phyloP scores from a whole-genome alignment of 345 rosid genomes.

The Trapa incisa region DNA sequence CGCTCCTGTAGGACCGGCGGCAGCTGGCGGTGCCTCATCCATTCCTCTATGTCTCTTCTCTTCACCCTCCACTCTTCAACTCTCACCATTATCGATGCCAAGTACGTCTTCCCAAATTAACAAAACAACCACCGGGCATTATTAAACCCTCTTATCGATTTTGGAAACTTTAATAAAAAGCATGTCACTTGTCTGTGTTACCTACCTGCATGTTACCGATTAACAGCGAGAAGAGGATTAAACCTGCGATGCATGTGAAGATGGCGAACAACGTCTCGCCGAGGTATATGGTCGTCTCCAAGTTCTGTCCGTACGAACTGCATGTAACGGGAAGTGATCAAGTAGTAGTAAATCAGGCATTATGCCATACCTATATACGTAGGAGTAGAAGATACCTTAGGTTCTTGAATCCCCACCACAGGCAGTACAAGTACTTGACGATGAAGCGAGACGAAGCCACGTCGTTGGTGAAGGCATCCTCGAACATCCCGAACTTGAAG shows the following conservation, averaged over 20 bases:
- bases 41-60: constrained; percentile 82
- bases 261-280: constrained; percentile 73
- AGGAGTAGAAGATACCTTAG: constrained; percentile 31
- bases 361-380: too few relatives aligned
- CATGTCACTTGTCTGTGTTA: constrained; percentile 10
- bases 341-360: neutral
- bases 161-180: neutral
- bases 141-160: too few relatives aligned
- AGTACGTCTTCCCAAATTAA: constrained; percentile 42
- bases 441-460: constrained; percentile 44
- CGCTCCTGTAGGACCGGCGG: constrained; percentile 70
- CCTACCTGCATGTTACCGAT: constrained; percentile 99
- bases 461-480: constrained; percentile 48
- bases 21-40: constrained; percentile 95
- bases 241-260: constrained; percentile 50
- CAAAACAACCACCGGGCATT: neutral
- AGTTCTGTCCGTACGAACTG: constrained; percentile 79
- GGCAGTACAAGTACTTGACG: constrained; percentile 59
- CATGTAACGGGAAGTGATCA: neutral
- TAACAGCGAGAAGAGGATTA: constrained; percentile 60
- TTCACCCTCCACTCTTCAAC: constrained; percentile 87
- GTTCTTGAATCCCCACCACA: constrained; percentile 91
- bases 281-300: constrained; percentile 53
- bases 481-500: constrained; percentile 72
- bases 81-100: constrained; percentile 77